phyloP scores from a whole-genome alignment of 2,329 filamentous ascomycete genomes.

The Aspergillus clavatus region DNA sequence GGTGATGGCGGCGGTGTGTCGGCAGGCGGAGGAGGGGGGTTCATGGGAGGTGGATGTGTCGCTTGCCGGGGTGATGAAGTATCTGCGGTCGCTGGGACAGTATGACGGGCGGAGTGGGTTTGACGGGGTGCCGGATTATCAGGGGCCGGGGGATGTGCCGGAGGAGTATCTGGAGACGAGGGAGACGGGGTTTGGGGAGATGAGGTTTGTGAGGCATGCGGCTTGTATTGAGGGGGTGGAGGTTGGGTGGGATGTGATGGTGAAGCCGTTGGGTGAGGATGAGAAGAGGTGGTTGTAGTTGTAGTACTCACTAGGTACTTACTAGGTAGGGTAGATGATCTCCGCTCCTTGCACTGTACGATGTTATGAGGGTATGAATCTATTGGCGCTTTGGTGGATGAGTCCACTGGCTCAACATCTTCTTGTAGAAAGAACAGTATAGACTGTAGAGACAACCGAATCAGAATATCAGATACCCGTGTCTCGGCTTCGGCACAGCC shows the following conservation, averaged over 20 bases:
- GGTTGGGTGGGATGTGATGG: slow-evolving; percentile 50
- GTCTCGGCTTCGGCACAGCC: too few species aligned
- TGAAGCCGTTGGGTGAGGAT: slow-evolving; percentile 47
- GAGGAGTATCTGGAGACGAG: slow-evolving; percentile 41
- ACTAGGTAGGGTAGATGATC: too few species aligned
- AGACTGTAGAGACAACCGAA: too few species aligned
- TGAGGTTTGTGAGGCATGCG: slow-evolving; percentile 48
- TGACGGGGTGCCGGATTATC: slow-evolving; percentile 32
- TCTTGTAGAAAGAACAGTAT: too few species aligned
- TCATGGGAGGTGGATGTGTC: slow-evolving; percentile 53
- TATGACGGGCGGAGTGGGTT: slow-evolving; percentile 45
- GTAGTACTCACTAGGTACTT: background rate
- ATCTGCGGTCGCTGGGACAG: slow-evolving; percentile 52
- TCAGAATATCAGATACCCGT: too few species aligned
- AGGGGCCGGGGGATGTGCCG: slow-evolving; percentile 27
- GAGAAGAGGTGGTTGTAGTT: slow-evolving; percentile 17
- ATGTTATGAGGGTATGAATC: too few species aligned
- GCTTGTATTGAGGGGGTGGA: slow-evolving; percentile 44
- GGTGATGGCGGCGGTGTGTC: slow-evolving; percentile 49
- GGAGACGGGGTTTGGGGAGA: slow-evolving; percentile 44
- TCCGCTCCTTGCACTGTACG: too few species aligned
- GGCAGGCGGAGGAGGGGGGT: slow-evolving; percentile 42
- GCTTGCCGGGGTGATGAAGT: slow-evolving; percentile 53
- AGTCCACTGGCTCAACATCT: too few species aligned
- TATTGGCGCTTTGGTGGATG: too few species aligned